Conservation (phyloP, 129 eudicot genomes). For the Helianthus tuberosus region DNA sequence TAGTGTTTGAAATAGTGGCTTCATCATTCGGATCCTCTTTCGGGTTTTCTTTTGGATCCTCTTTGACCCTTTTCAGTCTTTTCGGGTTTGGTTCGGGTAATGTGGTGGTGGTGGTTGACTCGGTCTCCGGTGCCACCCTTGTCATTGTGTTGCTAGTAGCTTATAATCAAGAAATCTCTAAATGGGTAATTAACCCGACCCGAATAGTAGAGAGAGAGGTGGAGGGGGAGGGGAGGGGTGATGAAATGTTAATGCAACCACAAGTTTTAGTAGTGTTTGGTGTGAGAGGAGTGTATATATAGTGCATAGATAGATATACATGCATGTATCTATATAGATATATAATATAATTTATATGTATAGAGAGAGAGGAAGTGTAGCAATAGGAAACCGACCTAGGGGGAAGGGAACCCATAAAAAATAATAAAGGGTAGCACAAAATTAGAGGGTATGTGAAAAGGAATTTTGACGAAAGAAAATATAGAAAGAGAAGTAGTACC, state of each 20-base stretch:
- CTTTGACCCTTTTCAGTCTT: constrained; percentile 15
- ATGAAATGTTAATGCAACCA: constrained; percentile 4
- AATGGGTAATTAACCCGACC: constrained; percentile 7
- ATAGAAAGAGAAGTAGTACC: constrained; percentile 18
- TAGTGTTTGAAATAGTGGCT: background rate
- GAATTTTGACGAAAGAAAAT: constrained; percentile 1
- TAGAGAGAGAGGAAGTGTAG: constrained; percentile 13
- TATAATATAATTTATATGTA: background rate
- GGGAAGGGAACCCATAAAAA: background rate
- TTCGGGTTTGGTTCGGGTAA: no score
- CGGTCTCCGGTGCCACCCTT: constrained; percentile 15
- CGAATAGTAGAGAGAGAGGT: background rate
- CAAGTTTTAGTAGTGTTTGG: constrained; percentile 32
- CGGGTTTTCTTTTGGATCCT: constrained; percentile 28
- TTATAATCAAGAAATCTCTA: background rate
- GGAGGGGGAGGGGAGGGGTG: constrained; percentile 6
- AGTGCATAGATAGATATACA: background rate
- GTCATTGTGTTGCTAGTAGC: constrained; percentile 13
- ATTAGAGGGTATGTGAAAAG: constrained; percentile 4
- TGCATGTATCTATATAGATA: background rate
- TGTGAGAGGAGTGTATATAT: constrained; percentile 24
- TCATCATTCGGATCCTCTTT: constrained; percentile 29
- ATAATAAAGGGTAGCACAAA: constrained; percentile 9
- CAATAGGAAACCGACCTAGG: background rate
- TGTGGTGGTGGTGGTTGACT: constrained; percentile 20